Evolutionary conservation across 805 yeast species (phyloP), one percentile per base, ranked within the genome.

Genomic region (Kluyveromyces siamensis): DNA sequence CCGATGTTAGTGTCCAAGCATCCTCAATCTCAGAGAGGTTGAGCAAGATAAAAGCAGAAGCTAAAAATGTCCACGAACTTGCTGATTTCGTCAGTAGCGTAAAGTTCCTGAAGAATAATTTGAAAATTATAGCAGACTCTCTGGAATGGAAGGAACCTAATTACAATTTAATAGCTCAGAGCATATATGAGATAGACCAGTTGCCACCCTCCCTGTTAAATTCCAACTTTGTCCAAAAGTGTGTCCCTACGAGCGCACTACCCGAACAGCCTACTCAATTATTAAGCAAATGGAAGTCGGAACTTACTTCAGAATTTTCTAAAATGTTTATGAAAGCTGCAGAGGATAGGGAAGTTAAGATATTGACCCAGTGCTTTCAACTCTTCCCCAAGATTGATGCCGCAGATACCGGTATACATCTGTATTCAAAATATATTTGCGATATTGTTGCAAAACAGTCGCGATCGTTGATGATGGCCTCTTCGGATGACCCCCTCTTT

Each of bases 361-460:
- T 79, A 48, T 69, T 93, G 47, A 87, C 96, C 0, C 72, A 81
- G 48, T 87, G 81, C 62, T 93, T 91, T 69, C 84, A 85, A 57
- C 69, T 89, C 56, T 91, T 93, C 62, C 99, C 99, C 10, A 70
- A 90, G 47, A 82, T 93, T 39, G 87, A 87, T 8, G 78, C 83
- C 60, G 78, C 79, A 49, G 75, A 75, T 19, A 65, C 75, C 16
- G 99, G 99, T 0, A 68, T 93, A 40, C 79, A 77, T 39, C 80
- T 87, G 53, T 93, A 93, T 65, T 84, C 96, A 16, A 79, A 76
- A 58, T 93, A 91, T 63, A 85, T 93, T 41, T 86, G 96, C 63
- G 79, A 82, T 50, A 85, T 90, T 48, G 83, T 93, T 35, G 83
- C 89, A 17, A 82, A 83, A 27, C 88, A 90, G 52, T 80, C 88